Conservation (phyloP, 345 rosid species). For the Sonneratia alba region DNA sequence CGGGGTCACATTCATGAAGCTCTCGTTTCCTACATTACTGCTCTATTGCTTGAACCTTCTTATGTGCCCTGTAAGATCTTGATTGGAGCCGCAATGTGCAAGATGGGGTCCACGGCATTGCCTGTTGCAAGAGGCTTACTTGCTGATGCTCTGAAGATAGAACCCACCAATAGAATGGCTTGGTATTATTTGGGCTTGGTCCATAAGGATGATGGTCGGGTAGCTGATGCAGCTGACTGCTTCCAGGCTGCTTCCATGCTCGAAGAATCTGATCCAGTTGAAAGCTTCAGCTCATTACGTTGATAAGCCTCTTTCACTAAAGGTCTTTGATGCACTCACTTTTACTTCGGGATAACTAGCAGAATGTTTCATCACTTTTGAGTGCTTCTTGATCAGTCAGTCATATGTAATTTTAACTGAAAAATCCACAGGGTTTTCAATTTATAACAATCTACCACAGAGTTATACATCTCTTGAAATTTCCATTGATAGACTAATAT, state of each 20-base stretch:
- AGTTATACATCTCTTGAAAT: neutral
- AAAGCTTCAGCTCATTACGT: conserved; percentile 61
- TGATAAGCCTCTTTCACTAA: conserved; percentile 14
- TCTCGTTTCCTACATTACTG: conserved; percentile 37
- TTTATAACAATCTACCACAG: neutral
- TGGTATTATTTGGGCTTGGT: conserved; percentile 84
- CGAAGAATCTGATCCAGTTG: conserved; percentile 83
- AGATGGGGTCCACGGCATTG: conserved; percentile 40
- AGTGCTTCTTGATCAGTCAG: too few species aligned
- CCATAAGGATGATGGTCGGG: conserved; percentile 69
- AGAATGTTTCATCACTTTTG: neutral
- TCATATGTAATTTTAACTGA: too few species aligned
- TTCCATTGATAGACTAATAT: neutral
- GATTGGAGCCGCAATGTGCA: conserved; percentile 45
- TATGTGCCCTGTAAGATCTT: conserved; percentile 61
- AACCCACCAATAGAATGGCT: conserved; percentile 77
- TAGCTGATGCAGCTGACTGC: conserved; percentile 80
- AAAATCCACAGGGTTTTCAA: neutral
- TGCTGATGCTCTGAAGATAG: conserved; percentile 79
- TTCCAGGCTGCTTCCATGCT: conserved; percentile 96
- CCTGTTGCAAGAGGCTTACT: conserved; percentile 85
- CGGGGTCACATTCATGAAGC: conserved; percentile 54
- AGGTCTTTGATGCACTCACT: conserved; percentile 13
- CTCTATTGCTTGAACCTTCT: conserved; percentile 48
- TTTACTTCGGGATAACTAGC: neutral